Base-by-base conservation (phyloP, 169 alveolate genomes). In the Plasmodium chabaudi region DNA sequence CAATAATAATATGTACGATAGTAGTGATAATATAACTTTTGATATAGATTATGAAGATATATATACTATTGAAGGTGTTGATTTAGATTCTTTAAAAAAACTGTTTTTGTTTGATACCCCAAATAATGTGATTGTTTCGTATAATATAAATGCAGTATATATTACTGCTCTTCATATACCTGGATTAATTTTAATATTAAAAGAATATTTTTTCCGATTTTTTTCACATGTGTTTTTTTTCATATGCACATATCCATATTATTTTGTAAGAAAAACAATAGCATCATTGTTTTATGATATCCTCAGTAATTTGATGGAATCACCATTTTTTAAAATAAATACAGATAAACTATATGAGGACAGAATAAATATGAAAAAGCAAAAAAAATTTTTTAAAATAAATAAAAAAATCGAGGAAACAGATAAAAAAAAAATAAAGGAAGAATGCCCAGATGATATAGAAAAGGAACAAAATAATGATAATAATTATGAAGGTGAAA, bases 211-310 rank as follows among this genome's bases (percentile, higher is more conserved):
- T 17, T 82, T 82, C 34, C 42, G 84, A 34, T 82, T 82, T 34
- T 82, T 82, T 47, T 82, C 90, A n/a, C 90, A 82, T 71, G 82
- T 82, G 39, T 82, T 82, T 39, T 82, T 67, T 82, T 82, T 82
- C 49, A 49, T 82, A 55, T 82, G 90, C 42, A 82, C 90, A 44
- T 67, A 82, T 55, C 90, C 90, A n/a, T 82, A 82, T 59, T 82
- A 82, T 27, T 19, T 82, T 4, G 60, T 82, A 67, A 51, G 90
- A 59, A 82, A 67, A 21, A 82, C 84, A 19, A 82, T 82, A 23
- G 90, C 90, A 23, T 82, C 77, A 10, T 42, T 67, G 17, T 67
- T 82, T 82, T 82, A 65, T 44, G 84, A 59, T n/a, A 82, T 82
- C 56, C 68, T 82, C 15, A 17, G 39, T 12, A 82, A 82, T 10